Evolutionary conservation across 129 eudicot genomes (phyloP), one percentile per base, ranked within the genome.

Genomic region (Helichrysum umbraculigerum): DNA sequence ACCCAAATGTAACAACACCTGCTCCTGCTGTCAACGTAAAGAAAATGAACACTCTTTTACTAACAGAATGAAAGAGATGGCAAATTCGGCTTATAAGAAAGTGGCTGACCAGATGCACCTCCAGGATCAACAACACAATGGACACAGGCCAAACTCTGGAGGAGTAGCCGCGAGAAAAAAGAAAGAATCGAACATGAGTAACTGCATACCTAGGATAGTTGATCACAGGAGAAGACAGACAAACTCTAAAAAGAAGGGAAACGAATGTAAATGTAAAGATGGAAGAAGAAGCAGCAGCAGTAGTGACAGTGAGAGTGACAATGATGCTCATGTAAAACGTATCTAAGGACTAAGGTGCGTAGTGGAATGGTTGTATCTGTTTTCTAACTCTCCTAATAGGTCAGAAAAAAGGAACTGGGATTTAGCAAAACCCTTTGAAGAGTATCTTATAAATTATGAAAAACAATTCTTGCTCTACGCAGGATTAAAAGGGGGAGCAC

Each of bases 261-360:
- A 75, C 0, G 69, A 71, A 7, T 72, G 85, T 47, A 83, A 68
- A 42, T 41, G 42, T 54, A 69, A 72, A 61, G 73, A 72, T 20
- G 52, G 78, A 58, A 67, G 79, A 10, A 39, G 44, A 25, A 25
- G 34, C 68, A 63, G 76, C 65, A 66, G 81, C 82, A 67, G 83
- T 71, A 73, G 83, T 34, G 81, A 79, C 35, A 78, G 84, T 72
- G 86, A 80, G 21, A 82, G 82, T 25, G 85, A 86, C 35, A 68
- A 75, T 54, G 79, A 86, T 28, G 54, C 50, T 28, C 73, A 25
- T 44, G 76, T 20, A 16, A 86, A 76, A 61, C 75, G 2, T 71
- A 62, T 25, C 7, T 69, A 78, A 78, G 72, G 78, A 17, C 7
- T 69, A 78, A 78, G 72, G 78, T 29, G 39, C 28, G 65, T 33